Base-by-base conservation (phyloP, 2,329 filamentous ascomycete genomes). In the Fusarium pseudocircinatum region DNA sequence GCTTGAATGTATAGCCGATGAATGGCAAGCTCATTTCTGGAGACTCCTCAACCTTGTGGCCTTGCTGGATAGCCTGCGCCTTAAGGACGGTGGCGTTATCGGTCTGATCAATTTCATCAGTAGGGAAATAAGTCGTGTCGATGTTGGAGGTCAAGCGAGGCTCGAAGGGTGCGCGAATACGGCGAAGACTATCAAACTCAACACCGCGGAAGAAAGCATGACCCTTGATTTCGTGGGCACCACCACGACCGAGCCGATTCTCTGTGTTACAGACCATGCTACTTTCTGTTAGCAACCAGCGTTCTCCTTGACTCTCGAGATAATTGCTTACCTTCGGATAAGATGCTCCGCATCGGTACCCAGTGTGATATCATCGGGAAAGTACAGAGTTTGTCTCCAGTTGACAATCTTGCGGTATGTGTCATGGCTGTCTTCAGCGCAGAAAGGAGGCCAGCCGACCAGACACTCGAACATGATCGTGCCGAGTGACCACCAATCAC, bases 381-480 rank as follows among this genome's bases (percentile, higher is more conserved):
- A 98, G 83, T 97, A 97, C 53, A 99, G 86, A 67, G 96, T 95
- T 80, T 97, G 93, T 63, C 94, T 92, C 96, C 96, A 99, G 85
- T 98, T 97, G 78, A 99, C 95, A 82, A 99, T 99, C 89, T 99
- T 99, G 76, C 96, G 93, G 85, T 99, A 99, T 3, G 96, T 98
- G 82, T 98, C 96, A 80, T 97, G 96, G 69, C 95, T 94, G 81
- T 98, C 96, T 82, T 99, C 96, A 26, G 96, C 96, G 82, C 96
- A 99, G 89, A 99, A 99, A 36, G 96, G 96, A 62, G 96, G 96
- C 96, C 96, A 99, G 78, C 96, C 96, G 70, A 99, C 95, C 76
- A 99, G 88, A 83, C 96, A 99, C 84, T 99, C 96, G 79, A 98
- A 99, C 96, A 99, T 98, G 84, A 99, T 99, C 49, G 96, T 98